Evolutionary conservation across 208 protist genomes (phyloP).

Genomic region (Zelonia costaricensis): DNA sequence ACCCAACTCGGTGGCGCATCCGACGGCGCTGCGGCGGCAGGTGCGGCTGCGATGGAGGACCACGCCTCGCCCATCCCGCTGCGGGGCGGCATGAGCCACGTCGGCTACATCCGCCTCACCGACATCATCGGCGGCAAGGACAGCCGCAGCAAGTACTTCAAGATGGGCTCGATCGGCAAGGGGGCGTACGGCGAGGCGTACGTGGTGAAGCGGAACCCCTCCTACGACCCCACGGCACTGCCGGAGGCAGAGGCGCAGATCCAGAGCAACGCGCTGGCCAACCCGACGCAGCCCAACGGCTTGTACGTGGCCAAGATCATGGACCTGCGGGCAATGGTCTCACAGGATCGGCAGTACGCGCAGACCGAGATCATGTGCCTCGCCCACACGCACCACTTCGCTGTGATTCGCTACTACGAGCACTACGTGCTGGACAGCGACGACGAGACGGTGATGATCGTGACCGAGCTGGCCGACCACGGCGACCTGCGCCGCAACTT

Average conservation of each 20-base stretch:
- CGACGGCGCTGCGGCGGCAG: not conserved
- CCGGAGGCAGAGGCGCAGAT: conserved; percentile 33
- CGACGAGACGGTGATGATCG: conserved; percentile 76
- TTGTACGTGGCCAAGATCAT: conserved; percentile 88
- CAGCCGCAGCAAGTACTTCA: conserved; percentile 54
- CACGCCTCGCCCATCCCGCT: conserved; percentile 23
- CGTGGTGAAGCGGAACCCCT: conserved; percentile 69
- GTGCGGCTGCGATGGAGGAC: conserved; percentile 1
- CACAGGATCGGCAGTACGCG: conserved; percentile 65
- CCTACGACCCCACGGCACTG: conserved; percentile 34
- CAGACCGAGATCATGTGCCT: conserved; percentile 90
- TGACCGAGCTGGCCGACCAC: conserved; percentile 90
- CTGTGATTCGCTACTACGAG: conserved; percentile 82
- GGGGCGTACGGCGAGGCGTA: conserved; percentile 91
- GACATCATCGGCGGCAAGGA: conserved; percentile 32
- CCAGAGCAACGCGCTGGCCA: conserved; percentile 25
- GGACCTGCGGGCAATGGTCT: conserved; percentile 70
- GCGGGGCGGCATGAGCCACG: not conserved
- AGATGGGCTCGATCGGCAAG: conserved; percentile 78
- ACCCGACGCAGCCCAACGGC: conserved; percentile 33
- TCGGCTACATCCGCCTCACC: conserved; percentile 29
- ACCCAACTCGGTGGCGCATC: not conserved
- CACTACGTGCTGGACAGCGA: conserved; percentile 80
- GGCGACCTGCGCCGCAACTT: conserved; percentile 86
- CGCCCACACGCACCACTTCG: conserved; percentile 81